Evolutionary conservation across 495 filamentous ascomycete species (phyloP).

Genomic region (Cercophora sp.): DNA sequence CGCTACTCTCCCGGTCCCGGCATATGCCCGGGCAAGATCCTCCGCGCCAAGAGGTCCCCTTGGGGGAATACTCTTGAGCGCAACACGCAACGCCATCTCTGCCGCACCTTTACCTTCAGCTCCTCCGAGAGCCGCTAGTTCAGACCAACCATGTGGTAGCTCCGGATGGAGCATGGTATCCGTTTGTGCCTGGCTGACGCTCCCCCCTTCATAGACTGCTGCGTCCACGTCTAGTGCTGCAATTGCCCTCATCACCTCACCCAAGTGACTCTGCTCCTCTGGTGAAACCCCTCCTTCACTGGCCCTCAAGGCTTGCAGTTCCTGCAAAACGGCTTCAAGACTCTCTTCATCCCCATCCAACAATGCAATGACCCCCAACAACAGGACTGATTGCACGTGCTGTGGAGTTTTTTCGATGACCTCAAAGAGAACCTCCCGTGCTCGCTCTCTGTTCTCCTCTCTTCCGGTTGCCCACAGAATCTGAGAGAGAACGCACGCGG

Average conservation of each 20-base stretch:
- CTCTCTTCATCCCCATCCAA: constrained; percentile 75
- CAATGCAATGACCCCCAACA: constrained; percentile 78
- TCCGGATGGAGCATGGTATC: constrained; percentile 76
- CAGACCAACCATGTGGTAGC: constrained; percentile 71
- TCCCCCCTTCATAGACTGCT: not conserved
- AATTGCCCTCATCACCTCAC: constrained; percentile 44
- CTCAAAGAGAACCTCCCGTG: constrained; percentile 75
- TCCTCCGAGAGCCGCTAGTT: constrained; percentile 51
- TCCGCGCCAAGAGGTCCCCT: constrained; percentile 60
- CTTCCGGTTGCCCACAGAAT: constrained; percentile 88
- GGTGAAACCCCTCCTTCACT: constrained; percentile 46
- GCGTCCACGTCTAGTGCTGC: constrained; percentile 33
- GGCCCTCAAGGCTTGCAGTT: constrained; percentile 67
- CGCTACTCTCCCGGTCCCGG: constrained; percentile 62
- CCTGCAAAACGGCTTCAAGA: constrained; percentile 73
- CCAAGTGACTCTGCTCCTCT: constrained; percentile 42
- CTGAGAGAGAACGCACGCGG: constrained; percentile 82
- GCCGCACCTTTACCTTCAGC: constrained; percentile 55
- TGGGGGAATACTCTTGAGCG: constrained; percentile 67
- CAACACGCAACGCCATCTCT: constrained; percentile 77
- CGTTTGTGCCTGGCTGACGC: constrained; percentile 52
- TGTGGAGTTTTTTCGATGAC: constrained; percentile 65
- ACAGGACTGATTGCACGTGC: constrained; percentile 71
- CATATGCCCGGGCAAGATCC: constrained; percentile 71
- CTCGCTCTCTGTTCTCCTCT: constrained; percentile 66